These are phyloP conservation scores for Ceratocystiopsis brevicomis DNA, from an alignment of 2,329 filamentous ascomycete species.

Conservation along the genomic window DNA sequence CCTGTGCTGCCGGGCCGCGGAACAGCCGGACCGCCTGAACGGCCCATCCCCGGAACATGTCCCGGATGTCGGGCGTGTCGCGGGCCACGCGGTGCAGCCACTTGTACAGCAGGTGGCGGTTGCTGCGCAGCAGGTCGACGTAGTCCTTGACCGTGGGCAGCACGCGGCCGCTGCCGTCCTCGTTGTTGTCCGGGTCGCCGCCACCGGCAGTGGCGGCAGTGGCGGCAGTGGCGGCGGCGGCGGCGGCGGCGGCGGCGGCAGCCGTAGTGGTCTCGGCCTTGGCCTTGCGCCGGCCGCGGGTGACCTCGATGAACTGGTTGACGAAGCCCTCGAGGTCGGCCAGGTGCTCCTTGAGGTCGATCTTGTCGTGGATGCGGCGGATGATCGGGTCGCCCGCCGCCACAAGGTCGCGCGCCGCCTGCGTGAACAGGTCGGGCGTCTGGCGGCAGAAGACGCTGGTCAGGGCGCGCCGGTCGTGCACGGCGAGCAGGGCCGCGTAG, in stretches of 20 bases:
- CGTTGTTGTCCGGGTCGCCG: neutral
- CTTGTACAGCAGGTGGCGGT: slow-evolving; percentile 43
- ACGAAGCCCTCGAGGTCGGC: slow-evolving; percentile 49
- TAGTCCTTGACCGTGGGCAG: slow-evolving; percentile 52
- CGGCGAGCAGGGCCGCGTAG: slow-evolving; percentile 48
- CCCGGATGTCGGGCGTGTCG: slow-evolving; percentile 46
- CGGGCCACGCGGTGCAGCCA: slow-evolving; percentile 53
- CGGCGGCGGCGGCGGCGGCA: too few species aligned
- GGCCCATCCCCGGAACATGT: slow-evolving; percentile 41
- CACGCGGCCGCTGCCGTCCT: slow-evolving; percentile 8
- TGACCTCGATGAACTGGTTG: slow-evolving; percentile 47
- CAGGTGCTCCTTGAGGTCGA: slow-evolving; percentile 53
- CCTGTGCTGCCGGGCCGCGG: slow-evolving; percentile 8
- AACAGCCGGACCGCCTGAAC: slow-evolving; percentile 40
- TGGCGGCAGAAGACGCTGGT: slow-evolving; percentile 46
- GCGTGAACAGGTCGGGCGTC: slow-evolving; percentile 54
- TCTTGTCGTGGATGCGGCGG: slow-evolving; percentile 46
- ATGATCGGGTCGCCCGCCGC: slow-evolving; percentile 59
- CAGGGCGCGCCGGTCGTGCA: slow-evolving; percentile 56
- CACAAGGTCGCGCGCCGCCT: slow-evolving; percentile 43
- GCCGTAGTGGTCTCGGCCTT: too few species aligned
- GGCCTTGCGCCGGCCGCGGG: slow-evolving; percentile 20
- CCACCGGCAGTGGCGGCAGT: too few species aligned
- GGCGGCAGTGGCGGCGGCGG: too few species aligned
- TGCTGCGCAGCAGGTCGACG: slow-evolving; percentile 44